These are phyloP conservation scores for Ceratocystis ficicola DNA, from an alignment of 2,329 filamentous ascomycete genomes.

Conservation along the genomic window DNA sequence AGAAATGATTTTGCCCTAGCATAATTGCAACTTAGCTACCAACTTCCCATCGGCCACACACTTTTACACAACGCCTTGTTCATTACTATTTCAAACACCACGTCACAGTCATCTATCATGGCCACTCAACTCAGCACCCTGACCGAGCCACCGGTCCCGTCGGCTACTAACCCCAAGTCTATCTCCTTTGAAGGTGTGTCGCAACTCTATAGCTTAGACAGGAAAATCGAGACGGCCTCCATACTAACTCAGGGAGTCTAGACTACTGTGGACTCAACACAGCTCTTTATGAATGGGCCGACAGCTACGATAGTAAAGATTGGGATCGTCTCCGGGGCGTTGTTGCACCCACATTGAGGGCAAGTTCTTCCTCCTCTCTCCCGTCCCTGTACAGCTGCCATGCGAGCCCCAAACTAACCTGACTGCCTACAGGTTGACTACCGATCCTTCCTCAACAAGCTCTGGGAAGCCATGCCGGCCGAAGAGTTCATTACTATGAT, in stretches of 20 bases:
- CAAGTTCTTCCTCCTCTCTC: conserved; percentile 8
- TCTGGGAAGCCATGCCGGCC: conserved; percentile 50
- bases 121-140: not conserved
- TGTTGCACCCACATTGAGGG: conserved; percentile 42
- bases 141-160: not conserved
- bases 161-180: conserved; percentile 16
- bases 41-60: not conserved
- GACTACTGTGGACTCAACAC: conserved; percentile 26
- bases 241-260: conserved; percentile 4
- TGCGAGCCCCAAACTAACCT: conserved; percentile 40
- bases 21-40: not conserved
- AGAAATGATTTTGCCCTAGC: not conserved
- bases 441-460: conserved; percentile 47
- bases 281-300: conserved; percentile 44
- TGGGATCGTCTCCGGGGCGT: conserved; percentile 47
- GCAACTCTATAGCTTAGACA: not conserved
- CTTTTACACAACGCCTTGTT: not conserved
- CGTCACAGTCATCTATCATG: not conserved
- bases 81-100: not conserved
- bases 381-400: conserved; percentile 39
- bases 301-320: conserved; percentile 56
- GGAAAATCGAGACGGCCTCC: not conserved
- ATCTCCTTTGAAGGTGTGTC: conserved; percentile 18
- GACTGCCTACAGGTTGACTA: conserved; percentile 50
- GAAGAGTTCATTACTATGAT: conserved; percentile 51